A percentile compares a stretch with the other conserved stretches of the same genome.
Evolutionary conservation across 2,329 filamentous ascomycete genomes (phyloP).

Genomic region (Rhexocercosporidium sp.): DNA sequence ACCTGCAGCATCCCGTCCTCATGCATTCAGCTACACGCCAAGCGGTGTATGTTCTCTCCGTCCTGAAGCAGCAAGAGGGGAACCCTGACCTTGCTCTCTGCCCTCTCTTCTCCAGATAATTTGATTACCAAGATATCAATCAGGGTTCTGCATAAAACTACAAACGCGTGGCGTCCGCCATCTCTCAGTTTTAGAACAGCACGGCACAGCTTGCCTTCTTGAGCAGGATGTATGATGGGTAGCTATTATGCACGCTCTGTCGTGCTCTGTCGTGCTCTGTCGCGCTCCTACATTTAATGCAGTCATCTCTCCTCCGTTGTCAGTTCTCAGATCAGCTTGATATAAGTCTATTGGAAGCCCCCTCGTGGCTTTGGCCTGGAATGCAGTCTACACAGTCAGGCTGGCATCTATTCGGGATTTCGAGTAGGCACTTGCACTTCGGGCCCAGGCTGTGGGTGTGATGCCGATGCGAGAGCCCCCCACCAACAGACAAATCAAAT

Average conservation of each 20-base stretch:
- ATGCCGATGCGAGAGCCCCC: neutral
- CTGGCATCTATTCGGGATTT: neutral
- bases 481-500: neutral
- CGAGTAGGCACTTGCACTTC: neutral
- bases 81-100: neutral
- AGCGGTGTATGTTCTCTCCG: neutral
- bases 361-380: neutral
- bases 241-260: neutral
- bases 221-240: too few species aligned
- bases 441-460: too few species aligned
- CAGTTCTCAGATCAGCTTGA: neutral
- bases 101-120: neutral
- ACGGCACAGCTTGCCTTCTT: too few species aligned
- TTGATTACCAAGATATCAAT: slow-evolving; percentile 1
- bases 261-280: too few species aligned
- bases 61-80: neutral
- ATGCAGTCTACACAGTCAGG: neutral
- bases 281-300: neutral
- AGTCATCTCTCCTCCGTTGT: neutral
- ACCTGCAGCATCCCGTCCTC: neutral
- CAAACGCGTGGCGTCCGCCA: slow-evolving; percentile 2
- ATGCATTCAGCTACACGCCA: neutral
- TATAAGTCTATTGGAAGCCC: neutral
- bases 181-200: neutral
- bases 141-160: neutral